These are phyloP conservation scores for Kregervanrija delftensis DNA, from an alignment of 805 yeast species.

Conservation along the genomic window DNA sequence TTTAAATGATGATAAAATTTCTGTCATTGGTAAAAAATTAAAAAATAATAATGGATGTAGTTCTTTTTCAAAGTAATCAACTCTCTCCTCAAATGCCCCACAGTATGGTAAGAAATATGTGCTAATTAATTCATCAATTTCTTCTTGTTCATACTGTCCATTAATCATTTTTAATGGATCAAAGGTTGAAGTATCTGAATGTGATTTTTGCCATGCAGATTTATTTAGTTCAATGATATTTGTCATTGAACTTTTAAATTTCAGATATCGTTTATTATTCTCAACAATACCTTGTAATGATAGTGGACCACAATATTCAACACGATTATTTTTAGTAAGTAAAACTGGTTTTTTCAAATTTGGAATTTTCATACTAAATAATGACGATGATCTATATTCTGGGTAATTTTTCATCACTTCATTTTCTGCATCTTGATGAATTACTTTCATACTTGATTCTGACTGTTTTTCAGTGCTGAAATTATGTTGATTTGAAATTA, in stretches of 20 bases:
- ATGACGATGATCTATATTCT: too few relatives aligned
- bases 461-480: too few relatives aligned
- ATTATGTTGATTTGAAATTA: too few relatives aligned
- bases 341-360: too few relatives aligned
- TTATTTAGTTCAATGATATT: too few relatives aligned
- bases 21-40: constrained; percentile 9
- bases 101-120: constrained; percentile 7
- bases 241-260: background rate
- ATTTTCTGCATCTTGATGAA: too few relatives aligned
- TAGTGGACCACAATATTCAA: too few relatives aligned
- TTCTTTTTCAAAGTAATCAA: constrained; percentile 12
- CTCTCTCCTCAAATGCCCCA: constrained; percentile 17
- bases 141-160: background rate
- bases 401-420: too few relatives aligned
- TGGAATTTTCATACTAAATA: too few relatives aligned
- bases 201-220: background rate
- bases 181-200: background rate
- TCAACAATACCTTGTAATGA: background rate
- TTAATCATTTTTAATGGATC: background rate
- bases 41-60: constrained; percentile 11
- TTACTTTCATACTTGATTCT: too few relatives aligned
- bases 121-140: constrained; percentile 6
- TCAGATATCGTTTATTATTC: constrained; percentile 1
- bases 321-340: too few relatives aligned
- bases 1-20: constrained; percentile 6